phyloP scores from a whole-genome alignment of 2,329 filamentous ascomycete genomes.

The Aspergillus persii region DNA sequence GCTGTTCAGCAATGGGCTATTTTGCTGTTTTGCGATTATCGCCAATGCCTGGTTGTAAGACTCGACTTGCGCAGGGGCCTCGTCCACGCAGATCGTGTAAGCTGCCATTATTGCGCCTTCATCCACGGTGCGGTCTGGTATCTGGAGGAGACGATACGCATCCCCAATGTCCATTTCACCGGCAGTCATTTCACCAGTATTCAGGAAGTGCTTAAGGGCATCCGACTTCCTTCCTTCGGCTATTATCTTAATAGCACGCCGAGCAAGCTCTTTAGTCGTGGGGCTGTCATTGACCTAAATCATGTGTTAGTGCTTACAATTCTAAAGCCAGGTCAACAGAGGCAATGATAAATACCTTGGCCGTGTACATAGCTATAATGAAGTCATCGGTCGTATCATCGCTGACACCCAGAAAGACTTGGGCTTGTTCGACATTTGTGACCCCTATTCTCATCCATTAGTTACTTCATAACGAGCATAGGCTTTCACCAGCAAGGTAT shows the following conservation, averaged over 20 bases:
- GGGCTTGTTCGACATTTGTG: slow-evolving; percentile 62
- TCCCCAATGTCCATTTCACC: slow-evolving; percentile 56
- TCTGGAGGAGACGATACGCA: slow-evolving; percentile 52
- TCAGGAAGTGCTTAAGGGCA: slow-evolving; percentile 52
- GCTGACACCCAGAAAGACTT: slow-evolving; percentile 59
- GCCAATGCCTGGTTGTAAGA: slow-evolving; percentile 47
- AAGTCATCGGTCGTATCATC: slow-evolving; percentile 55
- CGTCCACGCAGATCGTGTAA: slow-evolving; percentile 47
- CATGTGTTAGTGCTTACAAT: slow-evolving; percentile 4
- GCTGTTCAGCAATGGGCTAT: slow-evolving; percentile 37
- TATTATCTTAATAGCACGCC: slow-evolving; percentile 58
- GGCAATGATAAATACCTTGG: slow-evolving; percentile 48
- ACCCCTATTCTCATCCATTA: slow-evolving; percentile 39
- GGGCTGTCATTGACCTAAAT: slow-evolving; percentile 52
- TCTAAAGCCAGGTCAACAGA: not conserved
- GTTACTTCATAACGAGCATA: not conserved
- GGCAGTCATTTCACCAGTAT: slow-evolving; percentile 50
- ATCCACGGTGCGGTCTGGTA: slow-evolving; percentile 51
- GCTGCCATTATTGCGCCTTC: slow-evolving; percentile 51
- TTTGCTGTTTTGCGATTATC: slow-evolving; percentile 46
- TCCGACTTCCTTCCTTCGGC: slow-evolving; percentile 58
- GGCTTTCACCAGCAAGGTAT: not conserved
- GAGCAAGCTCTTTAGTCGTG: slow-evolving; percentile 48
- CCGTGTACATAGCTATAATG: slow-evolving; percentile 55
- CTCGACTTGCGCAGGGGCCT: slow-evolving; percentile 46